Evolutionary conservation across 805 yeast species (phyloP), one percentile per base, ranked within the genome.

Genomic region (Starmerella stellata): DNA sequence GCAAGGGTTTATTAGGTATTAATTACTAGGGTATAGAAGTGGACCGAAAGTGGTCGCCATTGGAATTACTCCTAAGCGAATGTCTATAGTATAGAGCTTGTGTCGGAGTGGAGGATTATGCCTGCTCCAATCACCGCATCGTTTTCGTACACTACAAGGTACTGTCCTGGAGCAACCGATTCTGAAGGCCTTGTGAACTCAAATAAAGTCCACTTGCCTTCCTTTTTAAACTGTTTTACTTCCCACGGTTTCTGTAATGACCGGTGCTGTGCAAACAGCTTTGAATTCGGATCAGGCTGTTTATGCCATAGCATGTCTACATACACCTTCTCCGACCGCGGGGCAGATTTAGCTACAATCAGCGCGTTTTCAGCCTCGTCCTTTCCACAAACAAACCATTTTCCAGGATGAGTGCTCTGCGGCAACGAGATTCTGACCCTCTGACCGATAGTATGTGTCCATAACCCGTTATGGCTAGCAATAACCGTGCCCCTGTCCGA

Each of bases 381-480:
- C 52, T 90, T 90, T 18, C 69, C 83, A 47, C 78, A 69, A 1
- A 85, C 81, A 55, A 74, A 81, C 98, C 98, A 90, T 1, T 70
- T 63, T 0, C 96, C 96, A 47, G 78, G 75, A 0, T 85, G 87
- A 7, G 8, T n/a, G 7, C 9, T 29, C 55, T 90, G 96, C 0
- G 95, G 95, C 79, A 87, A 69, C 1, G 81, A 67, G 2, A 83
- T 58, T 3, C 85, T 74, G 15, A 76, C 68, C 44, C 75, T 70
- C 58, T 90, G 96, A 0, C 98, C 98, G 18, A 87, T 72, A 0
- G 98, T 90, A n/a, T 81, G 87, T 35, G 78, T 73, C 96, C 96
- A 90, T 8, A 90, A 54, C 0, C 98, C 98, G 21, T 68, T 60
- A 56, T 90, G 98, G 35, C 56, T 50, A 0, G 95, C 96, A 72